Conservation (phyloP, 805 yeast species). For the Starmerella davenportii region DNA sequence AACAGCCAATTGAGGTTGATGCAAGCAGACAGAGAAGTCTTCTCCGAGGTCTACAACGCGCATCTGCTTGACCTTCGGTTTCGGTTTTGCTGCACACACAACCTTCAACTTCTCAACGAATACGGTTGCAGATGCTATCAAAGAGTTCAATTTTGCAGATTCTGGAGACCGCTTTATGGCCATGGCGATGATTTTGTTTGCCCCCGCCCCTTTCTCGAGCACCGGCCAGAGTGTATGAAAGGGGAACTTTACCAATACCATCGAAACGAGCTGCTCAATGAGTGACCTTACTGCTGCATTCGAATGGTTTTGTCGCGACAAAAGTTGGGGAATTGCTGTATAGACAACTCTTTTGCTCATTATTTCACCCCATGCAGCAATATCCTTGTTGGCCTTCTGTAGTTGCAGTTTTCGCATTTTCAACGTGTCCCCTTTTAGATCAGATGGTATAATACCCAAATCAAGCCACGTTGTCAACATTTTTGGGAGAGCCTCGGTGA, state of each 20-base stretch:
- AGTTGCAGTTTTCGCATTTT: constrained; percentile 7
- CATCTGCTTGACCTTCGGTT: constrained; percentile 1
- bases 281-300: constrained; percentile 38
- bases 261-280: constrained; percentile 39
- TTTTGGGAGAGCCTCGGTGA: constrained; percentile 75
- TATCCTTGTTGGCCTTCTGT: constrained; percentile 6
- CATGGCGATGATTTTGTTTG: constrained; percentile 1
- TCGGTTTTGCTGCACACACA: constrained; percentile 5
- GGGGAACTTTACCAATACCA: constrained; percentile 50
- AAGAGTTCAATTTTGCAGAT: background rate
- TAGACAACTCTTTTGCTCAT: constrained; percentile 31
- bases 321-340: constrained; percentile 65
- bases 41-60: constrained; percentile 7
- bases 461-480: constrained; percentile 58
- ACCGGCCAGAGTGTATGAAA: constrained; percentile 75
- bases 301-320: constrained; percentile 58
- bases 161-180: constrained; percentile 6
- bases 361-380: constrained; percentile 8
- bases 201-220: constrained; percentile 26
- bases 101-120: constrained; percentile 5
- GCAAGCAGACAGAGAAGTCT: constrained; percentile 5
- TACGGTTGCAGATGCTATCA: background rate
- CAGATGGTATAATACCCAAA: constrained; percentile 23
- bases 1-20: constrained; percentile 12
- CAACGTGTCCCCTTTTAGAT: constrained; percentile 1